These are phyloP conservation scores for Arthrinium phaeospermum DNA, from an alignment of 2,329 filamentous ascomycete genomes.

Conservation along the genomic window DNA sequence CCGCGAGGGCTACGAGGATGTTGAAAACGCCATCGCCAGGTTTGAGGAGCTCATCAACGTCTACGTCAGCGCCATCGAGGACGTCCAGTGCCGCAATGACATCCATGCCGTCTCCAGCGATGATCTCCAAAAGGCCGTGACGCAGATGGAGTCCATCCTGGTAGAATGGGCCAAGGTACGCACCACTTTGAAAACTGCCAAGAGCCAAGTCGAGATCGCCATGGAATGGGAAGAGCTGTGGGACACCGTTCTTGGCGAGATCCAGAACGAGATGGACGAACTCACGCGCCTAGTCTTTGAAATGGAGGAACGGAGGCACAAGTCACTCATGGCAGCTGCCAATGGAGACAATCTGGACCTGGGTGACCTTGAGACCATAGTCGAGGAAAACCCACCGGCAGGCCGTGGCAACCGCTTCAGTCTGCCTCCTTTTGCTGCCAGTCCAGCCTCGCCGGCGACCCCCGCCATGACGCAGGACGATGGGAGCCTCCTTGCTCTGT, in stretches of 20 bases:
- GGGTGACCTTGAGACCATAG: conserved; percentile 88
- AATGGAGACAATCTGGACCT: conserved; percentile 76
- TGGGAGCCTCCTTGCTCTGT: conserved; percentile 84
- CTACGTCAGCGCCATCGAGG: conserved; percentile 93
- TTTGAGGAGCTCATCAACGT: conserved; percentile 92
- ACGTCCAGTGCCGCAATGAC: conserved; percentile 80
- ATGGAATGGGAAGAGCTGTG: conserved; percentile 99
- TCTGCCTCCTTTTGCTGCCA: conserved; percentile 67
- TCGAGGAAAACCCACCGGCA: conserved; percentile 78
- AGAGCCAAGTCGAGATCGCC: conserved; percentile 90
- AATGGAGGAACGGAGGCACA: conserved; percentile 95
- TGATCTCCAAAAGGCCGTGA: conserved; percentile 76
- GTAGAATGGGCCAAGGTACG: conserved; percentile 86
- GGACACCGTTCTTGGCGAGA: conserved; percentile 91
- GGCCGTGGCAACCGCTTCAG: conserved; percentile 72
- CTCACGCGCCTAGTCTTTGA: conserved; percentile 86
- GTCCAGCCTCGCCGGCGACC: conserved; percentile 65
- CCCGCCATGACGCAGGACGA: conserved; percentile 76
- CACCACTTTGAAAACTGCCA: conserved; percentile 76
- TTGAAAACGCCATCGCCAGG: conserved; percentile 75
- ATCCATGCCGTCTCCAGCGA: conserved; percentile 72
- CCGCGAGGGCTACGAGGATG: conserved; percentile 76
- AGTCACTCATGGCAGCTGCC: conserved; percentile 68
- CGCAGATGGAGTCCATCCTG: conserved; percentile 88
- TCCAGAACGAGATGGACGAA: conserved; percentile 83